Evolutionary conservation across 768 basidiomycete genomes (phyloP), one percentile per base, ranked within the genome.

Genomic region (Tulasnella sp.): DNA sequence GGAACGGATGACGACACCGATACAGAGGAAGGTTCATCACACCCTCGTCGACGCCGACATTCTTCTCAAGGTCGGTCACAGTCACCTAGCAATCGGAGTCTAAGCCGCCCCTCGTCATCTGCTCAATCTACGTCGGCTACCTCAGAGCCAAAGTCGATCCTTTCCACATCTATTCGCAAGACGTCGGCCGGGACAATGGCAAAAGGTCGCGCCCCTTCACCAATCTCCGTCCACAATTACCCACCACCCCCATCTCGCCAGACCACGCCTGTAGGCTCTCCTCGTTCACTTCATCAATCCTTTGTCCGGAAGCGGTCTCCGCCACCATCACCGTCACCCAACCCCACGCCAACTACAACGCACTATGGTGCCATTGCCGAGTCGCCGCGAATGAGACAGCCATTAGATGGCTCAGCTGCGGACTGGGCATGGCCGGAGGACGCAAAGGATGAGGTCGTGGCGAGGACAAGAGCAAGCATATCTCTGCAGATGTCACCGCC

Each of bases 311-410:
- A 49, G 30, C 50, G 63, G 11, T 64, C 63, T 9, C 63, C 63
- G 38, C 63, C 63, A 15, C 62, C 63, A 8, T 63, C 62, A 8
- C 63, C 63, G 5, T 60, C 61, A 21, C 52, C 54, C 8, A 27
- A 24, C 25, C 21, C 19, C 25, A 62, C 61, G 10, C 57, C 61
- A 24, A 30, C 61, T 2, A 15, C 7, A 38, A 9, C 34, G 15
- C 15, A 24, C 11, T 62, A 53, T 30, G 49, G 49, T 12, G 31
- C 59, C 38, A 53, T 43, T 5, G 21, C 24, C n/a, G 59, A 52
- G 21, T 60, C 59, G n/a, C 57, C 57, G 7, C 19, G 57, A 19
- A 52, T 59, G 57, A 30, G 30, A 22, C 11, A 21, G 8, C 19
- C 57, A n/a, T 45, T 29, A 5, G 27, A 30, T 59, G 21, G 27